Conservation (phyloP, 1,139 yeast species). For the Lodderomyces metapsilosis region DNA sequence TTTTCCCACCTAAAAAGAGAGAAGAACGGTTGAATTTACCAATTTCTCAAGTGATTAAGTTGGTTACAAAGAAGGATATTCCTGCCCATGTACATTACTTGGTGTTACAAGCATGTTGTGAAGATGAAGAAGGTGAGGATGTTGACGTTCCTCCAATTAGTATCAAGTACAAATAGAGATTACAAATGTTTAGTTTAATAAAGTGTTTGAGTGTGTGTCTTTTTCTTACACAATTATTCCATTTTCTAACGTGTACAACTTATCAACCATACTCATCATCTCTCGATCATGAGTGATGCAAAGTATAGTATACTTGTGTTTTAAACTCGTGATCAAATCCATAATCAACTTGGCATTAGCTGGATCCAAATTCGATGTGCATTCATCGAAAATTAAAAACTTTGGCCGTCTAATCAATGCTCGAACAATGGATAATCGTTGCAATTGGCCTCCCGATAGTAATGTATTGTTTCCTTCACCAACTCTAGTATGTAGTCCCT, state of each 20-base stretch:
- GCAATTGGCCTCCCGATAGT: slow-evolving; percentile 81
- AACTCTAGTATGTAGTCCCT: slow-evolving; percentile 55
- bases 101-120: slow-evolving; percentile 88
- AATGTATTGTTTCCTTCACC: slow-evolving; percentile 49
- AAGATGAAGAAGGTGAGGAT: slow-evolving; percentile 90
- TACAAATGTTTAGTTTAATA: no score
- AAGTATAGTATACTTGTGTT: slow-evolving; percentile 36
- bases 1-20: slow-evolving; percentile 88
- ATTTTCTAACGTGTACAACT: slow-evolving; percentile 38
- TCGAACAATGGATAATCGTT: slow-evolving; percentile 72
- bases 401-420: slow-evolving; percentile 65
- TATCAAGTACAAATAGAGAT: slow-evolving; percentile 34
- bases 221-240: slow-evolving; percentile 27
- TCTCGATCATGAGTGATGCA: slow-evolving; percentile 61
- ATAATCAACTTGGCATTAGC: slow-evolving; percentile 45
- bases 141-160: slow-evolving; percentile 90
- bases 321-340: slow-evolving; percentile 38
- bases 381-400: slow-evolving; percentile 70
- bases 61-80: slow-evolving; percentile 80
- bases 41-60: slow-evolving; percentile 72
- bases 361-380: slow-evolving; percentile 76
- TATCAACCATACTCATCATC: slow-evolving; percentile 51
- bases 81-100: slow-evolving; percentile 73
- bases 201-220: no score
- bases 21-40: slow-evolving; percentile 71